These are phyloP conservation scores for Thelonectria olida DNA, from an alignment of 2,329 filamentous ascomycete species.

Conservation along the genomic window DNA sequence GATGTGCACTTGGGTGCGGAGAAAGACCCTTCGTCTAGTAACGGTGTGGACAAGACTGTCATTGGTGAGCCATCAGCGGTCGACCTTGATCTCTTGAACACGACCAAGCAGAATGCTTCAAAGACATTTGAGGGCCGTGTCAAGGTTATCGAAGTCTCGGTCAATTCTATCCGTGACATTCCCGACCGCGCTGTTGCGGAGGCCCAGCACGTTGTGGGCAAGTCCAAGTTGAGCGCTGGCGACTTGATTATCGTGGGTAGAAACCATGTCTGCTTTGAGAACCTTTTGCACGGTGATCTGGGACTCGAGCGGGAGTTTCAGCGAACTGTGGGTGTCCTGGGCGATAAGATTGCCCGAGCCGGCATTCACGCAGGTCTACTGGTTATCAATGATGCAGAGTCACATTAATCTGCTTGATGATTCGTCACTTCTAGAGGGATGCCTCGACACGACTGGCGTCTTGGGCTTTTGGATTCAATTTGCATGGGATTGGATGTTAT, in stretches of 20 bases:
- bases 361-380: constrained; percentile 43
- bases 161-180: constrained; percentile 36
- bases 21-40: constrained; percentile 20
- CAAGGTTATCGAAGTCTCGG: constrained; percentile 32
- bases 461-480: too few relatives aligned
- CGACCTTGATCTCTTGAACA: constrained; percentile 42
- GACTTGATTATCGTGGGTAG: constrained; percentile 41
- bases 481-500: too few relatives aligned
- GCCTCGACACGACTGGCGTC: too few relatives aligned
- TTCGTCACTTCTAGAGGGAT: too few relatives aligned
- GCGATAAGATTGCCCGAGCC: constrained; percentile 37
- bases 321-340: constrained; percentile 38
- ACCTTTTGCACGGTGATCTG: constrained; percentile 27
- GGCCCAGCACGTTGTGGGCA: constrained; percentile 33
- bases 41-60: constrained; percentile 18
- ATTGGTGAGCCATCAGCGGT: constrained; percentile 26
- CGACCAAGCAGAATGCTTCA: constrained; percentile 29
- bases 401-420: constrained; percentile 1
- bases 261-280: constrained; percentile 28
- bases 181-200: constrained; percentile 37
- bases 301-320: constrained; percentile 40
- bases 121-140: constrained; percentile 31
- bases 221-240: constrained; percentile 34
- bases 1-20: constrained; percentile 7
- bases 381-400: constrained; percentile 35